phyloP scores from a whole-genome alignment of 2,329 filamentous ascomycete genomes.

The Penicillium fuscoglaucum region DNA sequence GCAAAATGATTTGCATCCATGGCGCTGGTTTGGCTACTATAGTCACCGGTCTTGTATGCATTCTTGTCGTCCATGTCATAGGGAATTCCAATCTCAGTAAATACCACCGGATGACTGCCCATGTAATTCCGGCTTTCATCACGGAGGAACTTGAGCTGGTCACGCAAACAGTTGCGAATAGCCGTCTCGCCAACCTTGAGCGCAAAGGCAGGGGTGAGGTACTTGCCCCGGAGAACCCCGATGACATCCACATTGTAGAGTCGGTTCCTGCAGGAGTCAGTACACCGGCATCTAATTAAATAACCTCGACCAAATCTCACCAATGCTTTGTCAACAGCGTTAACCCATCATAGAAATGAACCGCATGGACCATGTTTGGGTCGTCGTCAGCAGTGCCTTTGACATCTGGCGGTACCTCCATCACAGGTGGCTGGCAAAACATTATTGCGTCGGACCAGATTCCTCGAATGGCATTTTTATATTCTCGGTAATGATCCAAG shows the following conservation, averaged over 20 bases:
- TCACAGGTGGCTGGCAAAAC: constrained; percentile 85
- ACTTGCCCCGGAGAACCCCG: constrained; percentile 84
- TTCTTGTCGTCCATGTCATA: constrained; percentile 98
- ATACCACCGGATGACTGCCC: constrained; percentile 82
- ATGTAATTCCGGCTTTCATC: constrained; percentile 86
- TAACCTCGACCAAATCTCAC: constrained; percentile 41
- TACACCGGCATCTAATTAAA: not conserved
- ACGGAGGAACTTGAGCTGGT: constrained; percentile 79
- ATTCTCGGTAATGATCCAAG: constrained; percentile 78
- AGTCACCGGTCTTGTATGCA: constrained; percentile 94
- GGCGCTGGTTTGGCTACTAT: constrained; percentile 84
- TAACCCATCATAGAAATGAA: constrained; percentile 95
- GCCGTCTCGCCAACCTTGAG: constrained; percentile 91
- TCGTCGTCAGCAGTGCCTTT: constrained; percentile 89
- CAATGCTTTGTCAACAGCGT: constrained; percentile 98
- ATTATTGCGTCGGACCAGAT: constrained; percentile 80
- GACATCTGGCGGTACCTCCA: constrained; percentile 85
- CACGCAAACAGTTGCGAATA: constrained; percentile 87
- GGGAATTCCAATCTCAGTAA: constrained; percentile 95
- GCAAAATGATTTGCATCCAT: constrained; percentile 97
- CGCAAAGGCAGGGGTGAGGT: constrained; percentile 84
- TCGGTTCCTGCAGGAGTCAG: constrained; percentile 62
- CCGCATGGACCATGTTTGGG: constrained; percentile 83
- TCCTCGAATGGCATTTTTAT: constrained; percentile 70
- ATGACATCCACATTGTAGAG: constrained; percentile 97